Percentiles rank a stretch among this genome's conserved stretches.
Evolutionary conservation across 164 flowering plant species (phyloP).

Genomic region (Tetracentron sinense): DNA sequence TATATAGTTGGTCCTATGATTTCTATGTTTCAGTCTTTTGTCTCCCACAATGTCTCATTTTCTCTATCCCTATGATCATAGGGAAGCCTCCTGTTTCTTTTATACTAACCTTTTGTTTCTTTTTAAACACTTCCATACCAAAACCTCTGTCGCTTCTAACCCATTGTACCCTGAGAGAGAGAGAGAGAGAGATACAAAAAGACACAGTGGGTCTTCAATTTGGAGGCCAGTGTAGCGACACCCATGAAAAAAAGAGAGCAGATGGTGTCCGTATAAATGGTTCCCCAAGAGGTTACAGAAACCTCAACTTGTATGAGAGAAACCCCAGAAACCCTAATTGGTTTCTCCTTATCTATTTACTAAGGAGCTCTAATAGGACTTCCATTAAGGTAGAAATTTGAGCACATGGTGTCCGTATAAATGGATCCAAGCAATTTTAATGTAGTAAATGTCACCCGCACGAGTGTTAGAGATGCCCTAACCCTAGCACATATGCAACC

Average conservation of each 20-base stretch:
- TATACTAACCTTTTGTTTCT: too few species aligned
- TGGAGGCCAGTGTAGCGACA: not conserved
- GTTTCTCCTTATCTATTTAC: not conserved
- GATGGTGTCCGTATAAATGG: slow-evolving; percentile 25
- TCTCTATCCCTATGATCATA: too few species aligned
- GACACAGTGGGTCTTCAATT: not conserved
- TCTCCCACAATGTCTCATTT: slow-evolving; percentile 12
- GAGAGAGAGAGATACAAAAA: too few species aligned
- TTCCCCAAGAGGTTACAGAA: slow-evolving; percentile 21
- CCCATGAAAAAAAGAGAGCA: not conserved
- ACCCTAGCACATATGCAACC: not conserved
- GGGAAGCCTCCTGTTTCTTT: too few species aligned
- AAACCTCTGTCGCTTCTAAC: too few species aligned
- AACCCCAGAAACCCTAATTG: slow-evolving; percentile 21
- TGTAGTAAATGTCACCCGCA: slow-evolving; percentile 20
- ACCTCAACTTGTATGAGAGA: slow-evolving; percentile 18
- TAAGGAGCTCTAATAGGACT: not conserved
- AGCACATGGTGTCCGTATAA: not conserved
- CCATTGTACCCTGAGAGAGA: too few species aligned
- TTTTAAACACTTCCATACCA: too few species aligned
- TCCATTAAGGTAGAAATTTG: not conserved
- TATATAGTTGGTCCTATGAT: slow-evolving; percentile 1
- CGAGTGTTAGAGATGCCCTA: slow-evolving; percentile 16
- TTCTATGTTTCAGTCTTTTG: slow-evolving; percentile 25
- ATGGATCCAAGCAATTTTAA: too few species aligned